These are phyloP conservation scores for Aphanomyces cochlioides DNA, from an alignment of 352 stramenopile species.

Conservation along the genomic window DNA sequence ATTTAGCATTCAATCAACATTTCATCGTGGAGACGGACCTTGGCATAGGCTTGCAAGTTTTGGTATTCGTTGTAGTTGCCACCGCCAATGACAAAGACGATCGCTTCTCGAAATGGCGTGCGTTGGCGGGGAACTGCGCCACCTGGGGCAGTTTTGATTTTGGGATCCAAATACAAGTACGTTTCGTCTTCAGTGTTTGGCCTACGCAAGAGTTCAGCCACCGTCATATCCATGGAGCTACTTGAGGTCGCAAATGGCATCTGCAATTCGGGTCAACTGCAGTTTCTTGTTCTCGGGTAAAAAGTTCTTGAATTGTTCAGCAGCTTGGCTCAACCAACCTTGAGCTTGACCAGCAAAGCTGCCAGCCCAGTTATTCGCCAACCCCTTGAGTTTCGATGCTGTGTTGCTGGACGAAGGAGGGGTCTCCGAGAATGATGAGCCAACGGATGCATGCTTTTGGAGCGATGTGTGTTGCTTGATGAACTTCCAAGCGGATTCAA, in stretches of 20 bases:
- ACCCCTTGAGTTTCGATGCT: conserved; percentile 67
- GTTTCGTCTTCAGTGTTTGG: conserved; percentile 78
- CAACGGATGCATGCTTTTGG: conserved; percentile 71
- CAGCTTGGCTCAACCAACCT: conserved; percentile 72
- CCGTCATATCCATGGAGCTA: background rate
- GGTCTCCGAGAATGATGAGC: conserved; percentile 40
- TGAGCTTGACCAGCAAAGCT: conserved; percentile 52
- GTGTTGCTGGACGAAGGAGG: conserved; percentile 24
- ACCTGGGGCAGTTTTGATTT: conserved; percentile 65
- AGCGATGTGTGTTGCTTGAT: conserved; percentile 80
- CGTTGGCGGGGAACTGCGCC: conserved; percentile 62
- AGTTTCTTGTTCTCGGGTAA: conserved; percentile 85
- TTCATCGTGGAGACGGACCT: conserved; percentile 36
- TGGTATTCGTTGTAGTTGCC: conserved; percentile 88
- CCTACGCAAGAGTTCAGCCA: conserved; percentile 15
- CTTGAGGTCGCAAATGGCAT: conserved; percentile 75
- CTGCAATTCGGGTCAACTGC: conserved; percentile 72
- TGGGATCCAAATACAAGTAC: conserved; percentile 84
- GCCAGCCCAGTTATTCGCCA: conserved; percentile 29
- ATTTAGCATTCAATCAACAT: conserved; percentile 35
- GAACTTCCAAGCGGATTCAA: conserved; percentile 65
- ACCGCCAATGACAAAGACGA: conserved; percentile 86
- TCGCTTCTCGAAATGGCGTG: conserved; percentile 72
- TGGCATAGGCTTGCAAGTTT: conserved; percentile 79
- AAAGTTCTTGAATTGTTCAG: conserved; percentile 84